A percentile compares a stretch with the other conserved stretches of the same genome.
Evolutionary conservation across 2,329 filamentous ascomycete species (phyloP).

Genomic region (Magnaporthales sp.): DNA sequence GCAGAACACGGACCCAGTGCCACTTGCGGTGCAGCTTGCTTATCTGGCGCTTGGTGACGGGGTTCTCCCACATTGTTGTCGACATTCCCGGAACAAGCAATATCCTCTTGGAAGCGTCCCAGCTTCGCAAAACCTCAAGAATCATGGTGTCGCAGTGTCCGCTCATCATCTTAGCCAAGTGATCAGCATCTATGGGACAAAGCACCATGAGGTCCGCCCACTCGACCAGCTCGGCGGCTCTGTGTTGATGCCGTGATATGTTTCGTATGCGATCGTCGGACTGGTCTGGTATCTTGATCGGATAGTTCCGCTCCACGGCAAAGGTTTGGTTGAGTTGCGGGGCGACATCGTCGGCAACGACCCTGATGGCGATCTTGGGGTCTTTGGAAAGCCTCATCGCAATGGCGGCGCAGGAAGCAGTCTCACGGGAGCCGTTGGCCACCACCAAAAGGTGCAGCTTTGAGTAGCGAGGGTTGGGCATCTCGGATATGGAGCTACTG

Average conservation of each 20-base stretch:
- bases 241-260: not conserved
- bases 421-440: conserved; percentile 55
- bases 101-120: conserved; percentile 80
- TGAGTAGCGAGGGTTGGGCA: conserved; percentile 17
- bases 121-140: conserved; percentile 72
- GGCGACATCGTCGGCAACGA: conserved; percentile 57
- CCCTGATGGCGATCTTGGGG: conserved; percentile 49
- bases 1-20: conserved; percentile 77
- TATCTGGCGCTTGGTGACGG: conserved; percentile 79
- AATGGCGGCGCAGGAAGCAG: conserved; percentile 56
- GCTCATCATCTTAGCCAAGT: conserved; percentile 78
- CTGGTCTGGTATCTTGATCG: conserved; percentile 16
- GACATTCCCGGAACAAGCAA: conserved; percentile 86
- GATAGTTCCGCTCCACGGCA: conserved; percentile 48
- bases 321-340: conserved; percentile 55
- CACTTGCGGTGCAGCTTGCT: conserved; percentile 76
- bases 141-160: conserved; percentile 76
- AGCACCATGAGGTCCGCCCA: conserved; percentile 86
- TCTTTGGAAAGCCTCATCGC: conserved; percentile 60
- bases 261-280: not conserved
- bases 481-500: conserved; percentile 13
- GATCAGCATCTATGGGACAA: conserved; percentile 76
- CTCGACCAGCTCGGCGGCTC: conserved; percentile 59
- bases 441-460: conserved; percentile 54
- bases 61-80: conserved; percentile 80